Conservation (phyloP, 2,329 filamentous ascomycete species). For the Pseudogymnoascus sp. region DNA sequence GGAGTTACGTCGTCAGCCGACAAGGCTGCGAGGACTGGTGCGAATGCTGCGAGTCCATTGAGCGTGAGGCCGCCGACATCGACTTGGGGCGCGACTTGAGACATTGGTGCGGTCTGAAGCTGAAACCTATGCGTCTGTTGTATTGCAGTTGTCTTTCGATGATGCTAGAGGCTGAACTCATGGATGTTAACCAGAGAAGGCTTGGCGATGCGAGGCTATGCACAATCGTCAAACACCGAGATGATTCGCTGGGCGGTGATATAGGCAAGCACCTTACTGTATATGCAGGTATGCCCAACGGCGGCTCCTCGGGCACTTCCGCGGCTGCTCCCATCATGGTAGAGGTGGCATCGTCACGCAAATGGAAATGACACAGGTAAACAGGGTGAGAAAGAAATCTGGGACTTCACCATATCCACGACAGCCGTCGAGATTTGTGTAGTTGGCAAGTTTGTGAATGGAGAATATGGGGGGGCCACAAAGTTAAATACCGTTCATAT, state of each 20-base stretch:
- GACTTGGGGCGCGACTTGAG: background rate
- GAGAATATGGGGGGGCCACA: background rate
- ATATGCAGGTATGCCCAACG: background rate
- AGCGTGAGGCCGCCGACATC: background rate
- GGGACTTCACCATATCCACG: background rate
- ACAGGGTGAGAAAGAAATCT: too few relatives aligned
- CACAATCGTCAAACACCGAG: background rate
- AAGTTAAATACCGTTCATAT: background rate
- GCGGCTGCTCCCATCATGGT: background rate
- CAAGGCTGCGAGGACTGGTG: slow-evolving; percentile 10
- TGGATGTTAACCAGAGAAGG: background rate
- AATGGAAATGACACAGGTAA: background rate
- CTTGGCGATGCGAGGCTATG: background rate
- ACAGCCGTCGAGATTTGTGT: background rate
- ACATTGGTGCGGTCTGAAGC: background rate
- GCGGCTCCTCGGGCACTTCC: background rate
- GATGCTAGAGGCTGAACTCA: background rate
- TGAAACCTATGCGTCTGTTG: background rate
- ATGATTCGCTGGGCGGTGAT: background rate
- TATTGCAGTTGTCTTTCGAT: background rate
- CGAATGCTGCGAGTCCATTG: background rate
- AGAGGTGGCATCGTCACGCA: background rate
- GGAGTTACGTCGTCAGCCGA: slow-evolving; percentile 16
- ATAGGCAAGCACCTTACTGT: background rate
- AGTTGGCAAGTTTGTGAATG: background rate